Evolutionary conservation across 1,284 basidiomycete species (phyloP), one percentile per base, ranked within the genome.

Genomic region (Neotropicomus parvogracilis): DNA sequence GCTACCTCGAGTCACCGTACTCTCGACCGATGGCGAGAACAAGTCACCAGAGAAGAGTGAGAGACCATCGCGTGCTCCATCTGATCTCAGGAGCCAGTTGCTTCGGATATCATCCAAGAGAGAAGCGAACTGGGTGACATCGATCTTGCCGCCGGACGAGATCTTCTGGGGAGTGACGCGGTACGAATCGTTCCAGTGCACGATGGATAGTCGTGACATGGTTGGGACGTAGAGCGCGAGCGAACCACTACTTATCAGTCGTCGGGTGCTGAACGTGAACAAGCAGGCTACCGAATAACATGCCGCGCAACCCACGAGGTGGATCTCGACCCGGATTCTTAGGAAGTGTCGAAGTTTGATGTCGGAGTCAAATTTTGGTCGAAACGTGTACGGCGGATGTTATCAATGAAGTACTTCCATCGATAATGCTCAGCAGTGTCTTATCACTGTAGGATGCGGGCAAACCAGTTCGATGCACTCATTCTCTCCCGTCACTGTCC

Each of bases 1-100:
- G 51, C 86, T 91, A 35, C 93, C 93, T 64, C 93, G 74, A 4
- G 92, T 95, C 19, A 97, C 84, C 8, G 85, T 84, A 58, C 85
- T 90, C 69, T 95, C 91, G 1, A 92, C 79, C 3, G 87, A 90
- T 0, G 91, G 92, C 16, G 85, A 84, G 64, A 93, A 93, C 4
- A 90, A 72, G 64, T 95, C 93, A 6, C 93, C 93, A 24, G 89
- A 93, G 68, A 95, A 97, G 3, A 97, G 69, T 0, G 87, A 75
- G 3, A 97, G 72, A 0, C 93, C 92, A 55, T 91, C 85, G 50
- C 71, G 73, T 40, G 71, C 69, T 3, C 77, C 77, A 55, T 82
- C 78, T 11, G 69, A 58, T 48, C 75, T 67, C 34, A 64, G 44
- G 4, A 65, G 51, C 84, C 84, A 88, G 31, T 65, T 60, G 45